Evolutionary conservation across 208 protist species (phyloP).

Genomic region (Sergeia podlipaevii): DNA sequence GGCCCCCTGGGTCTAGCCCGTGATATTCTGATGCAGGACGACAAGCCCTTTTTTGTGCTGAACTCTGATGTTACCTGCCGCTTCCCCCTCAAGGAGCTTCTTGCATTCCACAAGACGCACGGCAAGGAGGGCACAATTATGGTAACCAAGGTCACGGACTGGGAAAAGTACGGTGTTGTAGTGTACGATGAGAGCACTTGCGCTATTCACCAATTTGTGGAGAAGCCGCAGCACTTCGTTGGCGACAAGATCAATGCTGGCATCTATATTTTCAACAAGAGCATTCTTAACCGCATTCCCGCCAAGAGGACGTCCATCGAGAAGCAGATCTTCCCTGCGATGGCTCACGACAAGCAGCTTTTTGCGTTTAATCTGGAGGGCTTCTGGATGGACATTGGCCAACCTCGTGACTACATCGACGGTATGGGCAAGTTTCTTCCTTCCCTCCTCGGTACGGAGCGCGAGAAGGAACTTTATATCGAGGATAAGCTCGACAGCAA

Average conservation of each 20-base stretch:
- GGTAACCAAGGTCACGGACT: slow-evolving; percentile 95
- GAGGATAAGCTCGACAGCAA: slow-evolving; percentile 22
- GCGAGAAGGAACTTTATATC: slow-evolving; percentile 25
- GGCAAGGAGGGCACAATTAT: slow-evolving; percentile 97
- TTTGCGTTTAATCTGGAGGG: slow-evolving; percentile 94
- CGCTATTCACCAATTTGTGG: slow-evolving; percentile 93
- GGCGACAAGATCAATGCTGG: slow-evolving; percentile 97
- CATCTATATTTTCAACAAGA: slow-evolving; percentile 96
- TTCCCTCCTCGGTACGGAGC: slow-evolving; percentile 31
- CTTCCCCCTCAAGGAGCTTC: slow-evolving; percentile 94
- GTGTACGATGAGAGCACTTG: slow-evolving; percentile 87
- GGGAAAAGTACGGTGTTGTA: slow-evolving; percentile 98
- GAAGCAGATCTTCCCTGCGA: slow-evolving; percentile 95
- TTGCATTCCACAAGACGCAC: slow-evolving; percentile 94
- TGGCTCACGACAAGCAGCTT: slow-evolving; percentile 93
- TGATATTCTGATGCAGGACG: slow-evolving; percentile 79
- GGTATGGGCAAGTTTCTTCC: slow-evolving; percentile 89
- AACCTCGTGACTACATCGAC: slow-evolving; percentile 93
- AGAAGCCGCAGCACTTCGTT: slow-evolving; percentile 95
- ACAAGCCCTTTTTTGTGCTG: slow-evolving; percentile 97
- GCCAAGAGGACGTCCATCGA: slow-evolving; percentile 94
- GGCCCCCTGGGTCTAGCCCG: slow-evolving; percentile 95
- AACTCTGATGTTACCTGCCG: slow-evolving; percentile 97
- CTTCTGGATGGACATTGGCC: slow-evolving; percentile 98
- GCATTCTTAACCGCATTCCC: slow-evolving; percentile 94